Base-by-base conservation (phyloP, 192 early-diverging fungal species). In the Linnemannia elongata region DNA sequence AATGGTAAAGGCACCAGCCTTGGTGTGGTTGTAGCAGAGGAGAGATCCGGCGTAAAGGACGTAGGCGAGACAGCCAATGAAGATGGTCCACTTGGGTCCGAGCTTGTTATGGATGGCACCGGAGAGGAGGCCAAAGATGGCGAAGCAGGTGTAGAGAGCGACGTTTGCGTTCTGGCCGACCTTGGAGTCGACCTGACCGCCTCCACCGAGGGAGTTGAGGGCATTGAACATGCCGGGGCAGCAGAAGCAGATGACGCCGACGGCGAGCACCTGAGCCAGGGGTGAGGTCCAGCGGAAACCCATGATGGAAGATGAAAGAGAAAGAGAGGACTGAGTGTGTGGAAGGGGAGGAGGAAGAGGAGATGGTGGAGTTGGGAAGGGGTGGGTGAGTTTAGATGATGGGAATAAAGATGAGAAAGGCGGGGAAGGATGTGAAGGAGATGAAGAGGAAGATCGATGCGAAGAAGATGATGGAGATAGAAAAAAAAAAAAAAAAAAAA, bases 141-240 rank as follows among this genome's bases (percentile, higher is more conserved):
- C 92, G 75, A 97, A 97, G 70, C 94, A 94, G 38, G 92, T 90
- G 88, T 95, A 94, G 10, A 97, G 92, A 45, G 96, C 95, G 13
- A 95, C 94, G 84, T 94, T 94, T 84, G 94, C 95, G 75, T 96
- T 93, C 89, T 94, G 92, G 33, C 90, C 92, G 41, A 92, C 90
- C 10, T 88, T 90, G 22, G 89, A 89, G 82, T 91, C 89, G 39
- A 93, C 75, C 80, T 93, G 92, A 33, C 96, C 95, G 30, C 90
- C 94, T 74, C 93, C 94, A 57, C 94, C 94, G 83, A 94, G 88
- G 1, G 84, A 86, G 85, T 90, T 92, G 57, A 95, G 86, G 44
- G 94, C 94, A 69, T 95, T 95, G 78, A 95, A 95, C 94, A 95
- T 95, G 17, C 95, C 95, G 12, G 95, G 95, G 73, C 95, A 94